Evolutionary conservation across 352 stramenopile species (phyloP).

Genomic region (Phytophthora quininea): DNA sequence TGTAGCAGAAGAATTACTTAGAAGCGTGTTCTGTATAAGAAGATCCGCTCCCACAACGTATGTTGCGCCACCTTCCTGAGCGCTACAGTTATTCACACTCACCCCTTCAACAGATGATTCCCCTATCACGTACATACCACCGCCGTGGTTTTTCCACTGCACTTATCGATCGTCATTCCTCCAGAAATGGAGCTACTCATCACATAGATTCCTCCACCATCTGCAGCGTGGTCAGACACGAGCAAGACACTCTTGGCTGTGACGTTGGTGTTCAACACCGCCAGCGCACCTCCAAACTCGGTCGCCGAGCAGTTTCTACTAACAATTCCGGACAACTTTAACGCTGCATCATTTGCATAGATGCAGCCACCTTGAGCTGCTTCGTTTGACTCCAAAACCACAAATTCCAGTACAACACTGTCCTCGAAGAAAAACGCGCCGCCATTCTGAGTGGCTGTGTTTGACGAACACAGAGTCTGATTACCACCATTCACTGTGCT

Average conservation of each 20-base stretch:
- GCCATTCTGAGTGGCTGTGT: conserved; percentile 16
- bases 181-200: conserved; percentile 20
- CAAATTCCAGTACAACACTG: conserved; percentile 10
- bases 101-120: conserved; percentile 8
- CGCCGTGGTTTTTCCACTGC: conserved; percentile 17
- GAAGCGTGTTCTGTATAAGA: conserved; percentile 5
- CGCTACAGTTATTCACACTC: conserved; percentile 8
- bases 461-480: conserved; percentile 17
- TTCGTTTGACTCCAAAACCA: conserved; percentile 16
- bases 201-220: conserved; percentile 28
- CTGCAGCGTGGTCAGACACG: not conserved
- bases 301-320: conserved; percentile 12
- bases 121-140: conserved; percentile 29
- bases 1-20: conserved; percentile 14
- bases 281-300: conserved; percentile 34
- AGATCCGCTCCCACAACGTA: conserved; percentile 22
- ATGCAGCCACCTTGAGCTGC: conserved; percentile 21
- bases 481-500: conserved; percentile 18
- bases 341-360: conserved; percentile 13
- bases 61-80: conserved; percentile 40
- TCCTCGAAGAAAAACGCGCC: conserved; percentile 20
- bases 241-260: conserved; percentile 12
- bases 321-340: conserved; percentile 11
- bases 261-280: conserved; percentile 18
- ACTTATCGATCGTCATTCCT: conserved; percentile 18